A percentile compares a stretch with the other conserved stretches of the same genome.
Evolutionary conservation across 768 basidiomycete species (phyloP).

Genomic region (Clavulina sp.): DNA sequence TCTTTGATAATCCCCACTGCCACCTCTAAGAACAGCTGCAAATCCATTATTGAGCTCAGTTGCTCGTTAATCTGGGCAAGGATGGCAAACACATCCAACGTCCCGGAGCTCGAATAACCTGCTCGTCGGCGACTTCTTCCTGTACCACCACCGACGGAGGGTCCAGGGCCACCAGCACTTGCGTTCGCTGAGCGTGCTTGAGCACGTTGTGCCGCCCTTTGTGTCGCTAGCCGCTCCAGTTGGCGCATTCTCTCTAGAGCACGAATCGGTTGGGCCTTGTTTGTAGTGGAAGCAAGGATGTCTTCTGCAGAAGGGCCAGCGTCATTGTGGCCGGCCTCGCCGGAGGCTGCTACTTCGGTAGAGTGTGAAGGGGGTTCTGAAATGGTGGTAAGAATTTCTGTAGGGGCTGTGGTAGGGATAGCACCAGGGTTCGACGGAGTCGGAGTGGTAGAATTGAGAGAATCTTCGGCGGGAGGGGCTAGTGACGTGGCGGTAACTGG

Average conservation of each 20-base stretch:
- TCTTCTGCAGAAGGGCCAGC: conserved; percentile 36
- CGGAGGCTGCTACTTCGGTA: not conserved
- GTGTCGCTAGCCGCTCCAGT: conserved; percentile 8
- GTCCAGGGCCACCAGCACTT: too few species aligned
- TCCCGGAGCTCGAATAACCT: conserved; percentile 26
- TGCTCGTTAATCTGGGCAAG: conserved; percentile 71
- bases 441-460: too few species aligned
- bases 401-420: not conserved
- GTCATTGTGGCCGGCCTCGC: conserved; percentile 20
- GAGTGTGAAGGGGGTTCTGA: not conserved
- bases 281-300: conserved; percentile 56
- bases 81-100: conserved; percentile 69
- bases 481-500: too few species aligned
- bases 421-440: not conserved
- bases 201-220: not conserved
- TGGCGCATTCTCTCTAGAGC: conserved; percentile 49
- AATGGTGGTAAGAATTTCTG: not conserved
- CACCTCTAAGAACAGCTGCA: conserved; percentile 54
- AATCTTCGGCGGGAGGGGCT: too few species aligned
- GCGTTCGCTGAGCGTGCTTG: too few species aligned
- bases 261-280: conserved; percentile 44
- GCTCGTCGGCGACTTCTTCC: too few species aligned
- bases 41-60: conserved; percentile 42
- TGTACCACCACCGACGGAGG: not conserved
- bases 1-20: conserved; percentile 60